Evolutionary conservation across 2,329 filamentous ascomycete genomes (phyloP).

Genomic region (Rhynchosporium agropyri): DNA sequence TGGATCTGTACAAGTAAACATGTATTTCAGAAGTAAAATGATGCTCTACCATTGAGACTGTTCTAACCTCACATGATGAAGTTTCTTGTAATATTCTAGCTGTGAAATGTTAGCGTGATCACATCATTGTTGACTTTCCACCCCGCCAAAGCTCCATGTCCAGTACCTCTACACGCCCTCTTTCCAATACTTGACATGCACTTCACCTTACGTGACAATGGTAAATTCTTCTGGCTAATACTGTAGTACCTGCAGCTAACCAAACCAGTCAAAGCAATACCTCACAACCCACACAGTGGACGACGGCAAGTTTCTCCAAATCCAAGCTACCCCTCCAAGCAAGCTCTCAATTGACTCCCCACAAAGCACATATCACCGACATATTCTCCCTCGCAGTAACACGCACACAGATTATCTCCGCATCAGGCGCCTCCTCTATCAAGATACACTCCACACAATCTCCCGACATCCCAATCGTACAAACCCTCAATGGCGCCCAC

Average conservation of each 20-base stretch:
- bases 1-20: neutral
- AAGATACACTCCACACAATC: constrained; percentile 76
- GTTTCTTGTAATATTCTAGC: neutral
- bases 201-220: constrained; percentile 38
- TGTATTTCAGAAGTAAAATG: constrained; percentile 11
- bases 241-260: constrained; percentile 25
- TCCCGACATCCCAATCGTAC: constrained; percentile 73
- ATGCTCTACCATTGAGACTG: neutral
- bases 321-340: constrained; percentile 28
- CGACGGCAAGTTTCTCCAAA: constrained; percentile 60
- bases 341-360: constrained; percentile 35
- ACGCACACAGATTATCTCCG: constrained; percentile 73
- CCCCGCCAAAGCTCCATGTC: constrained; percentile 12
- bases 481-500: constrained; percentile 80
- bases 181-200: constrained; percentile 22
- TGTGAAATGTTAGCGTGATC: neutral
- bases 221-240: constrained; percentile 25
- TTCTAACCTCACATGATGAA: neutral
- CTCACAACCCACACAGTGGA: constrained; percentile 90
- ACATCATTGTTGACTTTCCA: constrained; percentile 1
- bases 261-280: constrained; percentile 92
- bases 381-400: constrained; percentile 84
- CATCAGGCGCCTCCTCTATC: constrained; percentile 80
- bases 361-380: constrained; percentile 75
- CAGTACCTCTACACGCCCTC: constrained; percentile 19